Base-by-base conservation (phyloP, 768 basidiomycete genomes). In the Trametes cingulata region DNA sequence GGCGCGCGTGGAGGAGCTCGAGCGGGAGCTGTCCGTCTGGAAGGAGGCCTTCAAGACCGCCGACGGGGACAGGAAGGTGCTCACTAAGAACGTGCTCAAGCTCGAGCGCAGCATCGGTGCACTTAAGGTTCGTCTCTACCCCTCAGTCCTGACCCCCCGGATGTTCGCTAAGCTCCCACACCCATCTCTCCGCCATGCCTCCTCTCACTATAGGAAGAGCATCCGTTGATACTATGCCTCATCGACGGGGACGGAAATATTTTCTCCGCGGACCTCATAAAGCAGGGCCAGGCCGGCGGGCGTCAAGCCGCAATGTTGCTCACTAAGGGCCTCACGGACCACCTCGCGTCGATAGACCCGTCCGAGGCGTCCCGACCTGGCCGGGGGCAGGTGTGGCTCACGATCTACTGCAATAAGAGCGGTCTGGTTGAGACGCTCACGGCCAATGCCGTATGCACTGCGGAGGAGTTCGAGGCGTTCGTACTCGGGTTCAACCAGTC, bases 201-300 rank as follows among this genome's bases (percentile, higher is more conserved):
- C 33, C 15, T 39, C 19, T 6, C 39, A 22, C 27, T 27, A 4
- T 49, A 78, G 77, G 74, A 77, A 10, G 76, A 78, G 56, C 76
- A 78, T 46, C 75, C 75, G 7, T 65, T 79, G 33, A 61, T 76
- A 19, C 61, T 76, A 10, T 73, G 74, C 51, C 66, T 78, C 39
- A 74, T 78, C 20, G 77, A 78, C 52, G 77, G 77, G 3, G 76
- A 77, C 60, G 77, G 77, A 15, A 73, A 75, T 60, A 75, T 78
- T 14, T 78, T 78, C 65, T 65, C 71, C 7, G 60, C 68, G 22
- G 71, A 74, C 22, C 64, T 76, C 29, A 64, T 77, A 6, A 51
- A 55, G 17, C 62, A 65, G 29, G 77, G 76, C 20, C 68, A 69
- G 29, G 62, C 61, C 3, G 77, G 77, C 19, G 77, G 77, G 0